Evolutionary conservation across 2,329 filamentous ascomycete species (phyloP), one percentile per base, ranked within the genome.

Genomic region (Neonectria punicea): DNA sequence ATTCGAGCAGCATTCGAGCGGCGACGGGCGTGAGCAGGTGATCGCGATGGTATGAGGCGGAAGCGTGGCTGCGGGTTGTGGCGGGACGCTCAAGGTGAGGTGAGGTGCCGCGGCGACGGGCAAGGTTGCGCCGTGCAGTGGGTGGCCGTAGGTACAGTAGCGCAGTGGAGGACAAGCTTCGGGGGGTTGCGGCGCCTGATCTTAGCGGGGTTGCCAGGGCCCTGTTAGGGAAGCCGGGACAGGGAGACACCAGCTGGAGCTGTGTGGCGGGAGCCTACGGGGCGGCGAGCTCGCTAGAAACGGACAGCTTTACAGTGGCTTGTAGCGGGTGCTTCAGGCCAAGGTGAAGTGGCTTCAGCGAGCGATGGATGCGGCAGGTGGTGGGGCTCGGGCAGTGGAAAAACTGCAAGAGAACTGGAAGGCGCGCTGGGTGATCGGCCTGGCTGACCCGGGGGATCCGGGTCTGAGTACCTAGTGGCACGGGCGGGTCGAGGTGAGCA

Each of bases 111-210:
- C 46, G 56, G 65, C 18, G 28, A 46, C 46, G 25, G 34, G 50
- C 46, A 28, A 50, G 43, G 51, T 49, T 39, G 55, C 32, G 47
- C 36, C 36, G 36, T 39, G 34, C 34, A 36, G 30, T 32, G 34
- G 25, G 25, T 25, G 25, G 25, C 25, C 25, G 25, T 25, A 25
- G 25, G 25, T 25, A 36, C 34, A 36, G 34, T 34, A 49, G 41
- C 50, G 18, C 53, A 58, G 66, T 68, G 58, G 64, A 49, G 66
- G 64, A 64, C 56, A 66, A 65, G 63, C 67, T 71, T 74, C 54
- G 55, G 64, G 57, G 61, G 61, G 44, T 25, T 36, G 58, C 62
- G 61, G 57, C 65, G 60, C 56, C 61, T 60, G 56, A 57, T 50
- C 16, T 46, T 57, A 63, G 67, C 32, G 61, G 58, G 61, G 18